These are phyloP conservation scores for Ophiostoma perfectum DNA, from an alignment of 2,329 filamentous ascomycete species.

Conservation along the genomic window DNA sequence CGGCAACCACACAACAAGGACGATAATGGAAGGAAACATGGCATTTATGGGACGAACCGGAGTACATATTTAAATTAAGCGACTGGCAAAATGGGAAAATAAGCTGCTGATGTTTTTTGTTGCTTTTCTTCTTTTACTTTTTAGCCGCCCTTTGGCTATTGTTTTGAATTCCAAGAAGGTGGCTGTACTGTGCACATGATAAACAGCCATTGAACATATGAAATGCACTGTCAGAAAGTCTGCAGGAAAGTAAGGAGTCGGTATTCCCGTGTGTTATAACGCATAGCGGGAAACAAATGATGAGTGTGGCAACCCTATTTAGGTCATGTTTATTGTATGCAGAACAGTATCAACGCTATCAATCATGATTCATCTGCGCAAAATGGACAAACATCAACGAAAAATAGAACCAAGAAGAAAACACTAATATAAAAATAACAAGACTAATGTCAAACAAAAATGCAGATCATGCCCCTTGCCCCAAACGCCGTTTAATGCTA, in stretches of 20 bases:
- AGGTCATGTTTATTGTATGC: background rate
- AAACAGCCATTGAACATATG: too few species aligned
- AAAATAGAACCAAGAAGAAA: constrained; percentile 8
- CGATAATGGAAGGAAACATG: constrained; percentile 4
- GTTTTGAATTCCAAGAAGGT: background rate
- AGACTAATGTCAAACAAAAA: constrained; percentile 4
- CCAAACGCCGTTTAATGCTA: constrained; percentile 11
- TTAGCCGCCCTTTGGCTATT: background rate
- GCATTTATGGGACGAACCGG: constrained; percentile 7
- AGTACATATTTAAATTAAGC: constrained; percentile 7
- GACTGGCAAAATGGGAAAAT: constrained; percentile 11
- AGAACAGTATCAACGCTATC: background rate
- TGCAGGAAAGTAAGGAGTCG: too few species aligned
- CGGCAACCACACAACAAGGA: background rate
- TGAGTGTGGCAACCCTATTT: too few species aligned
- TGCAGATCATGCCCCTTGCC: background rate
- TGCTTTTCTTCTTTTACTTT: background rate
- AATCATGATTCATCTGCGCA: background rate
- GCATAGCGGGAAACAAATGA: too few species aligned
- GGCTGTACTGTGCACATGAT: background rate
- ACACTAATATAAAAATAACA: background rate
- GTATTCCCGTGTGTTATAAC: too few species aligned
- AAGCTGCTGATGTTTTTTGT: background rate
- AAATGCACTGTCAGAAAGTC: too few species aligned
- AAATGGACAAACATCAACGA: background rate